Evolutionary conservation across 441 rosid genomes (phyloP).

Genomic region (Brassica balearica): DNA sequence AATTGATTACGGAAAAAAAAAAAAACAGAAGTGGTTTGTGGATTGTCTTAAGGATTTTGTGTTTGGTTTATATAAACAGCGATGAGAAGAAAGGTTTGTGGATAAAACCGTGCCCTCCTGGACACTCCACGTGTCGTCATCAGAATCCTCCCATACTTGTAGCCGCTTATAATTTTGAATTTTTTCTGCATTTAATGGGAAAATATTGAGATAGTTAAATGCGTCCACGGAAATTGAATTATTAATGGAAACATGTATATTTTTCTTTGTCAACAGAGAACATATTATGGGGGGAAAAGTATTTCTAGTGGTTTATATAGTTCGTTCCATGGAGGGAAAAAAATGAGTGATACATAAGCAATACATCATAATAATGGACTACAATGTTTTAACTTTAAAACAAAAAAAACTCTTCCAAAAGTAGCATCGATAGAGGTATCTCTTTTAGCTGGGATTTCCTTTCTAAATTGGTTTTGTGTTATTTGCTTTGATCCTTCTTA

Average conservation of each 20-base stretch:
- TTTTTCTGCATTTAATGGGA: background rate
- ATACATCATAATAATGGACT: background rate
- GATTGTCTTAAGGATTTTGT: conserved; percentile 10
- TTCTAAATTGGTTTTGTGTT: background rate
- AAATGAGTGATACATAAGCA: background rate
- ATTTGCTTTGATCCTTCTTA: background rate
- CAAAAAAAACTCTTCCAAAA: background rate
- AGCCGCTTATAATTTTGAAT: conserved; percentile 35
- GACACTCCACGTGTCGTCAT: conserved; percentile 36
- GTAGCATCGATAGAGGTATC: background rate
- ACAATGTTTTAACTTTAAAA: background rate
- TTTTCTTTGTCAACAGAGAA: background rate
- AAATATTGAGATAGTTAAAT: background rate
- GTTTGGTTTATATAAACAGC: conserved; percentile 38
- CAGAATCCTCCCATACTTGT: conserved; percentile 23
- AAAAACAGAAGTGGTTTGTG: conserved; percentile 18
- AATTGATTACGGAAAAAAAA: background rate
- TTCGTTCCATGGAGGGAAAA: conserved; percentile 6
- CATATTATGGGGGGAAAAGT: background rate
- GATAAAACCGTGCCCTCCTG: conserved; percentile 33
- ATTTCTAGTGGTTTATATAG: conserved; percentile 15
- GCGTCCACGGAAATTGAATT: conserved; percentile 32
- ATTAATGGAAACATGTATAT: background rate
- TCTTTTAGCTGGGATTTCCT: too few species aligned
- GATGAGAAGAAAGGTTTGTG: background rate